Evolutionary conservation across 352 stramenopile species (phyloP).

Genomic region (Pythium monospermum): DNA sequence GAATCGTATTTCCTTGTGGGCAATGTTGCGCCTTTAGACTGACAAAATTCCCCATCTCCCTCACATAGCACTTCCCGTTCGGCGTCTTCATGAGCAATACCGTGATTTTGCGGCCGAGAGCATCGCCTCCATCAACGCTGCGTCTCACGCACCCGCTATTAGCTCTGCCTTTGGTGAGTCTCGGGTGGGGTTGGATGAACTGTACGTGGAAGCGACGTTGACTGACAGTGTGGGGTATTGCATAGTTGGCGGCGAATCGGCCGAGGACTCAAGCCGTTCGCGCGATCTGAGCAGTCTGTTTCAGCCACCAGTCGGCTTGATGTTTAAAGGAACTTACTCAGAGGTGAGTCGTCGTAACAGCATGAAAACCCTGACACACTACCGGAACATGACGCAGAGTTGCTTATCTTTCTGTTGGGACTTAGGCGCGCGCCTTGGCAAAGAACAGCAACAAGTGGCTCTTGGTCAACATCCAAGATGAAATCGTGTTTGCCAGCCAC

Average conservation of each 20-base stretch:
- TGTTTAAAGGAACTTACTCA: slow-evolving; percentile 75
- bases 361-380: too few relatives aligned
- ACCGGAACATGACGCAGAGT: too few relatives aligned
- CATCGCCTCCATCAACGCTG: slow-evolving; percentile 63
- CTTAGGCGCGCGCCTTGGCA: slow-evolving; percentile 56
- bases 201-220: not conserved
- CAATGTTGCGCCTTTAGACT: not conserved
- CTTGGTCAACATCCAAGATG: slow-evolving; percentile 93
- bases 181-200: slow-evolving; percentile 6
- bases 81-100: slow-evolving; percentile 62
- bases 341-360: too few relatives aligned
- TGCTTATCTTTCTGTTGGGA: too few relatives aligned
- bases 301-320: slow-evolving; percentile 64
- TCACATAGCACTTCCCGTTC: slow-evolving; percentile 39
- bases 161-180: slow-evolving; percentile 39
- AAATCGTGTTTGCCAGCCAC: slow-evolving; percentile 93
- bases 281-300: slow-evolving; percentile 69
- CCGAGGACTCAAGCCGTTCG: slow-evolving; percentile 21
- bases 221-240: not conserved
- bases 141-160: slow-evolving; percentile 21
- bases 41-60: not conserved
- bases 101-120: slow-evolving; percentile 80
- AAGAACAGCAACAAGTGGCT: slow-evolving; percentile 90
- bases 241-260: not conserved
- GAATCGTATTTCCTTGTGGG: slow-evolving; percentile 6